These are phyloP conservation scores for Neurospora sp. DNA, from an alignment of 495 filamentous ascomycete genomes.

Conservation along the genomic window DNA sequence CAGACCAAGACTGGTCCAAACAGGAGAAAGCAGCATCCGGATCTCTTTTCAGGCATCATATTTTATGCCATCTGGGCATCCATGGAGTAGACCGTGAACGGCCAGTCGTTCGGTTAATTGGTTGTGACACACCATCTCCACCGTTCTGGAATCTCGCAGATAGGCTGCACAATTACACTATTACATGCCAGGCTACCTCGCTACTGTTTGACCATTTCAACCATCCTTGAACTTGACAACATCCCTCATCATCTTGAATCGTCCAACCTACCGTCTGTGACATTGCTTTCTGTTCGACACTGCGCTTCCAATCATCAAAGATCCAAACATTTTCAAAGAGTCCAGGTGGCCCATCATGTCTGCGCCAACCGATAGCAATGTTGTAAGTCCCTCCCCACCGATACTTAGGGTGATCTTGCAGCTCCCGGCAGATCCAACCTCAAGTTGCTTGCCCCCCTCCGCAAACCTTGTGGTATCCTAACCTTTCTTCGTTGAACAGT, in stretches of 20 bases:
- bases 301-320: background rate
- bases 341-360: slow-evolving; percentile 23
- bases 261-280: background rate
- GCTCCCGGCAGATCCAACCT: background rate
- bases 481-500: slow-evolving; percentile 10
- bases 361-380: slow-evolving; percentile 23
- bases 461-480: slow-evolving; percentile 2
- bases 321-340: background rate
- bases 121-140: background rate
- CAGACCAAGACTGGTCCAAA: background rate
- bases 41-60: background rate
- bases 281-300: background rate
- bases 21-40: background rate
- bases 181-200: background rate
- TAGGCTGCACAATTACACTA: background rate
- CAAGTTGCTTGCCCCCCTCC: background rate
- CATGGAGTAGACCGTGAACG: background rate
- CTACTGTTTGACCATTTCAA: background rate
- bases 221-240: background rate
- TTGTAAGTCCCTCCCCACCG: slow-evolving; percentile 21
- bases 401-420: background rate
- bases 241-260: background rate
- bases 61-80: background rate
- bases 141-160: background rate
- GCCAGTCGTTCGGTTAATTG: background rate